Conservation (phyloP, 768 basidiomycete genomes). For the Leccinum arenicola region DNA sequence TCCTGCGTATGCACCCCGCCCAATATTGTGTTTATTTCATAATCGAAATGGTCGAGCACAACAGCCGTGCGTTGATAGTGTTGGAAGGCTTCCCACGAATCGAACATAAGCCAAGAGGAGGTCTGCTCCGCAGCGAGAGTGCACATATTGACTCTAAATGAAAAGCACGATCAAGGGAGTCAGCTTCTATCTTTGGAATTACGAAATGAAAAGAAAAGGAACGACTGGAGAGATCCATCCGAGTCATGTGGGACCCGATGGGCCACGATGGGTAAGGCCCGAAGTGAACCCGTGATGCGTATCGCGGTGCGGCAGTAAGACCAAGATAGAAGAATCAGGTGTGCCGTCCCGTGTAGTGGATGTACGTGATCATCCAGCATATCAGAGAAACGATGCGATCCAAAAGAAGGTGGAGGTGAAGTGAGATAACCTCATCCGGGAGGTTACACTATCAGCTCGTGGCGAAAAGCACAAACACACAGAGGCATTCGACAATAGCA, state of each 20-base stretch:
- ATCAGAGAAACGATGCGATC: slow-evolving; percentile 10
- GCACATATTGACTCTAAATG: slow-evolving; percentile 78
- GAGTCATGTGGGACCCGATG: slow-evolving; percentile 4
- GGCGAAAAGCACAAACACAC: slow-evolving; percentile 6
- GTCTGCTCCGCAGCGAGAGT: slow-evolving; percentile 88
- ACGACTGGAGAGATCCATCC: slow-evolving; percentile 8
- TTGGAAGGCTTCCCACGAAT: slow-evolving; percentile 96
- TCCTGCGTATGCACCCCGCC: slow-evolving; percentile 77
- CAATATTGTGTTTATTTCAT: slow-evolving; percentile 83
- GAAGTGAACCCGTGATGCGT: slow-evolving; percentile 7
- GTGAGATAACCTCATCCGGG: slow-evolving; percentile 11
- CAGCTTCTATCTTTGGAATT: slow-evolving; percentile 16
- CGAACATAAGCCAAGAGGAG: slow-evolving; percentile 94
- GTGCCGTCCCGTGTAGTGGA: slow-evolving; percentile 5
- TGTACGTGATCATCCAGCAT: slow-evolving; percentile 7
- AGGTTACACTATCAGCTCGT: slow-evolving; percentile 4
- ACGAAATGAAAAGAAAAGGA: neutral
- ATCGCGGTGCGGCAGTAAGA: slow-evolving; percentile 7
- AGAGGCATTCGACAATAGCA: neutral
- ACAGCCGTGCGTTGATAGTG: slow-evolving; percentile 94
- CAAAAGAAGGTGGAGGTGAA: slow-evolving; percentile 7
- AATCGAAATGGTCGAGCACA: slow-evolving; percentile 95
- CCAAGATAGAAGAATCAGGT: slow-evolving; percentile 16
- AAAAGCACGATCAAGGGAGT: slow-evolving; percentile 17
- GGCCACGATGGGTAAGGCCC: slow-evolving; percentile 10